A percentile compares a stretch with the other conserved stretches of the same genome.
These are phyloP conservation scores for Planoprotostelium fungivorum DNA, from an alignment of 78 protist species.

Conservation along the genomic window DNA sequence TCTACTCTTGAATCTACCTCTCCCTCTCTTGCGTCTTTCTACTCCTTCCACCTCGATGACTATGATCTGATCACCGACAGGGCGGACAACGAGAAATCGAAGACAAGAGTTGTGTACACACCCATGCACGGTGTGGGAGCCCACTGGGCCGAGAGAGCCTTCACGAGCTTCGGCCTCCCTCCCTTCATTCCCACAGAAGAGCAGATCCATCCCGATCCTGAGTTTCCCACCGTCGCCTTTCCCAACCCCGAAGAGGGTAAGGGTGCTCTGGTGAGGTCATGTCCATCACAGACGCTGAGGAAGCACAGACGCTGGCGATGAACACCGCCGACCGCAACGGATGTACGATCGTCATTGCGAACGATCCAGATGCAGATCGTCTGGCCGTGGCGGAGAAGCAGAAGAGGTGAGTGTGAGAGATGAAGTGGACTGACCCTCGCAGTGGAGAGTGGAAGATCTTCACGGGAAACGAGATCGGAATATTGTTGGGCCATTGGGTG, in stretches of 20 bases:
- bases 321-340: slow-evolving; percentile 70
- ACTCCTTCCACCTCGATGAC: too few species aligned
- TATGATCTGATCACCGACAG: too few species aligned
- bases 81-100: slow-evolving; percentile 2
- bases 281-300: slow-evolving; percentile 1
- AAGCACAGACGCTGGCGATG: slow-evolving; percentile 69
- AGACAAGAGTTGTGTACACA: slow-evolving; percentile 68
- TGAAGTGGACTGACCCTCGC: background rate
- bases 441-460: slow-evolving; percentile 87
- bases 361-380: slow-evolving; percentile 99
- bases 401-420: slow-evolving; percentile 6
- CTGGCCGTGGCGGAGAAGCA: slow-evolving; percentile 90
- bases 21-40: too few species aligned
- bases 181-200: slow-evolving; percentile 53
- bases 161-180: slow-evolving; percentile 35
- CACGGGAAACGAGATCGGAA: slow-evolving; percentile 97
- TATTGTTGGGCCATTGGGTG: slow-evolving; percentile 88
- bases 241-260: slow-evolving; percentile 99
- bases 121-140: slow-evolving; percentile 99
- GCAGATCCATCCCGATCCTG: slow-evolving; percentile 93
- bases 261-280: slow-evolving; percentile 54
- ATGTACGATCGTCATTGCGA: slow-evolving; percentile 86
- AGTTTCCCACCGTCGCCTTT: slow-evolving; percentile 93
- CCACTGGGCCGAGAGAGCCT: slow-evolving; percentile 47
- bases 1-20: too few species aligned